phyloP scores from a whole-genome alignment of 225 moss, liverwort and hornwort genomes.

The Thuidium tamariscinum region DNA sequence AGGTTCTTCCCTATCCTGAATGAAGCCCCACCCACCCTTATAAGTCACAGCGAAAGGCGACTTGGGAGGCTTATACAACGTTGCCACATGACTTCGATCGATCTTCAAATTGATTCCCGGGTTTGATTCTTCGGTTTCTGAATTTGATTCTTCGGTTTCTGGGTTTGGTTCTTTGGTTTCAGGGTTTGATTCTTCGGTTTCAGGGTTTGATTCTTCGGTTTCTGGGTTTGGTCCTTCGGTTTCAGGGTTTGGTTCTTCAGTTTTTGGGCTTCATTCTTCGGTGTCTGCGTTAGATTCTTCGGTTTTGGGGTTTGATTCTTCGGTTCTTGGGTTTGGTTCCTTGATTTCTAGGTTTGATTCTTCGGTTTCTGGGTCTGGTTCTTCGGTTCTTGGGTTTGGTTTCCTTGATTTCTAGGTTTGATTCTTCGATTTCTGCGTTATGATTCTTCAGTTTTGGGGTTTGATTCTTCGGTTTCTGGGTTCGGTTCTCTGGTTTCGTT shows the following conservation, averaged over 20 bases:
- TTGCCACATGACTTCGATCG: background rate
- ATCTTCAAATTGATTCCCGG: background rate
- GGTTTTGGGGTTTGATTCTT: too few relatives aligned
- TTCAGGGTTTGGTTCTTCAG: background rate
- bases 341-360: too few relatives aligned
- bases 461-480: background rate
- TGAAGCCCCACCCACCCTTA: background rate
- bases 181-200: background rate
- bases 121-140: background rate
- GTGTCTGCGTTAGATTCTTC: background rate
- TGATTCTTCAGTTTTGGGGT: background rate
- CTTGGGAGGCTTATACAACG: background rate
- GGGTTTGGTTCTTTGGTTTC: background rate
- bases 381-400: too few relatives aligned
- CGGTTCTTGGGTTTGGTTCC: too few relatives aligned
- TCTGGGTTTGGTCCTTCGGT: background rate
- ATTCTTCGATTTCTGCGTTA: too few relatives aligned
- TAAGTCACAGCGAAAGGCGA: background rate
- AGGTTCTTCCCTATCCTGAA: background rate
- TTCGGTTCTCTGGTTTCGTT: background rate
- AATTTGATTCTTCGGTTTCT: background rate
- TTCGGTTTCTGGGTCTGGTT: too few relatives aligned
- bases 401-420: too few relatives aligned
- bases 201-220: background rate
- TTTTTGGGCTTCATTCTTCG: background rate